These are phyloP conservation scores for Paxillus involutus DNA, from an alignment of 768 basidiomycete species.

Conservation along the genomic window DNA sequence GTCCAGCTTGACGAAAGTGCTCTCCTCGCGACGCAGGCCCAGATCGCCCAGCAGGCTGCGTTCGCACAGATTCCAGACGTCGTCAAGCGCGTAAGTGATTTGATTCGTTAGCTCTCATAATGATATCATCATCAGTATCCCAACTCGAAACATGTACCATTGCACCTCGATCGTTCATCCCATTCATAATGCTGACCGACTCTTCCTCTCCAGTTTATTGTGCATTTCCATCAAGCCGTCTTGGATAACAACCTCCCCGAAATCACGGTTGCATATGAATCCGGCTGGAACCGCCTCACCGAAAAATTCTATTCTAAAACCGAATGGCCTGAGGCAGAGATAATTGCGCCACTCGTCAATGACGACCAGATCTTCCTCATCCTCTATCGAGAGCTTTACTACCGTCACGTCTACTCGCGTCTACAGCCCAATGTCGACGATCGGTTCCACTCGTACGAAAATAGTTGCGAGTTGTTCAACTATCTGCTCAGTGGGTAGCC, in stretches of 20 bases:
- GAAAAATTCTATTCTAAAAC: slow-evolving; percentile 93
- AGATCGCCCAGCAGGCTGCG: slow-evolving; percentile 81
- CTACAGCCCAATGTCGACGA: slow-evolving; percentile 95
- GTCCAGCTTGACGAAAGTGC: slow-evolving; percentile 72
- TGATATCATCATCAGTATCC: neutral
- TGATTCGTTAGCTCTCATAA: neutral
- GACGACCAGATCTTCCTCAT: slow-evolving; percentile 97
- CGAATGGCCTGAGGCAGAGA: slow-evolving; percentile 98
- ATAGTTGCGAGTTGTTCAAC: slow-evolving; percentile 98
- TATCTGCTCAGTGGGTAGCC: slow-evolving; percentile 80
- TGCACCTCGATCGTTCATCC: neutral
- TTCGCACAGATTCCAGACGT: slow-evolving; percentile 84
- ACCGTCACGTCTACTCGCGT: slow-evolving; percentile 94
- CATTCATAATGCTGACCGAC: neutral
- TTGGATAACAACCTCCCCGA: slow-evolving; percentile 87
- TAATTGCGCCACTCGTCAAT: slow-evolving; percentile 91
- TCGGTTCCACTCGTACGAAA: slow-evolving; percentile 96
- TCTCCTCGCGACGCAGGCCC: slow-evolving; percentile 72
- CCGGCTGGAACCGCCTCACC: slow-evolving; percentile 95
- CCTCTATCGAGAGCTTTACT: slow-evolving; percentile 94
- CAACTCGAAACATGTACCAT: neutral
- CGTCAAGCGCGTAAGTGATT: slow-evolving; percentile 73
- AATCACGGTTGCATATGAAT: slow-evolving; percentile 93
- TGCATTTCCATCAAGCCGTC: slow-evolving; percentile 93
- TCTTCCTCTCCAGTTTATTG: slow-evolving; percentile 68